Evolutionary conservation across 306 rosid species (phyloP).

Genomic region (Hippophae gyantsensis): DNA sequence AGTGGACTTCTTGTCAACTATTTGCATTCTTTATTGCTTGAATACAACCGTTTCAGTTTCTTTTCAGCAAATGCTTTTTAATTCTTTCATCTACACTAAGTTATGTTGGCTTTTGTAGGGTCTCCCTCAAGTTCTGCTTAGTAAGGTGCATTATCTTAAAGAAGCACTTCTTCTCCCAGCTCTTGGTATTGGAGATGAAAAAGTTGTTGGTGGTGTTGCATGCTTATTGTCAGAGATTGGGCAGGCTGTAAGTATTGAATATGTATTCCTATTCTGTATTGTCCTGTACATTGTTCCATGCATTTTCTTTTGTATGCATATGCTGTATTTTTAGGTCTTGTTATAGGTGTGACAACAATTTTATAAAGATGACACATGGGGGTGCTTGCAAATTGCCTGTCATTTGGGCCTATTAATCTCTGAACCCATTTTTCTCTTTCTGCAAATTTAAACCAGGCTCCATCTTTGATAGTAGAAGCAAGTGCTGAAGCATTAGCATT

Average conservation of each 20-base stretch:
- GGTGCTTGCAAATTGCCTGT: too few species aligned
- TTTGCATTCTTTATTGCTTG: too few species aligned
- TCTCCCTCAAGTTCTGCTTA: conserved; percentile 73
- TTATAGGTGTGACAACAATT: neutral
- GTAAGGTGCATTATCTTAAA: conserved; percentile 75
- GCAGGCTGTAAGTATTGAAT: conserved; percentile 68
- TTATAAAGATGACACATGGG: too few species aligned
- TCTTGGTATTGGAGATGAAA: conserved; percentile 64
- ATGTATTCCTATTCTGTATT: conserved; percentile 2
- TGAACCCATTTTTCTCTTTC: conserved; percentile 20
- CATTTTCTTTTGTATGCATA: neutral
- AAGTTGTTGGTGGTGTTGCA: conserved; percentile 79
- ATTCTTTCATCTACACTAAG: conserved; percentile 18
- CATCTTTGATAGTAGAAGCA: conserved; percentile 77
- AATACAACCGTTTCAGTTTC: too few species aligned
- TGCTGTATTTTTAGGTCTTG: neutral
- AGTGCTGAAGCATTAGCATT: conserved; percentile 73
- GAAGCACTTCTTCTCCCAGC: conserved; percentile 83
- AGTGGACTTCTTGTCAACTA: too few species aligned
- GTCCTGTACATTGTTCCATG: conserved; percentile 19
- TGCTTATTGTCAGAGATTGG: conserved; percentile 92
- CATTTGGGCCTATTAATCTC: conserved; percentile 4
- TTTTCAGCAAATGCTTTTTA: neutral
- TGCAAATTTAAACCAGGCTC: conserved; percentile 53
- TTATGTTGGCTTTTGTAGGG: conserved; percentile 55